Base-by-base conservation (phyloP, 2,329 filamentous ascomycete genomes). In the Chaetomiaceae sp. region DNA sequence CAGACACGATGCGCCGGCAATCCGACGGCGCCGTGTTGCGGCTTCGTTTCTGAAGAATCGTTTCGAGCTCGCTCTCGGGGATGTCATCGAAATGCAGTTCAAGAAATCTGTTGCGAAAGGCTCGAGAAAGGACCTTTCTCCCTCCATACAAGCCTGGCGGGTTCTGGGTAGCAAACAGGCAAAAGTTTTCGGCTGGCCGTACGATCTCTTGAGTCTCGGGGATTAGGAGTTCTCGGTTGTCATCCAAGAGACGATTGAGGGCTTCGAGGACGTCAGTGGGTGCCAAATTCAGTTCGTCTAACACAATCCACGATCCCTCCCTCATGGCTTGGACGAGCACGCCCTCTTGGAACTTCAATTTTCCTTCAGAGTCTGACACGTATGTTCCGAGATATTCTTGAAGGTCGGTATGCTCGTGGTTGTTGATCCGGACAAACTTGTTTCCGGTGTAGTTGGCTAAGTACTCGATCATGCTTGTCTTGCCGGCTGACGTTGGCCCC, bases 391-490 rank as follows among this genome's bases (percentile, higher is more conserved):
- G 75, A 64, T 99, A 99, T 67, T 99, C 95, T 69, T 99, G 94
- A 33, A 99, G 75, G 68, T 99, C 94, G 0, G 94, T 99, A 65
- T 99, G 94, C 66, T 99, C 95, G 70, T 99, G 94, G 62, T 99
- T 99, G 73, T 99, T 99, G 75, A 99, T 99, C 55, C 94, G 84
- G 38, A 99, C 90, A 66, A 97, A 99, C 65, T 89, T 94, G 67
- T 99, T 96, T 3, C 95, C 94, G 27, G 90, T 97, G 51, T 89
- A 87, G 65, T 95, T 94, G n/a, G 95, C 92, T 33, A 99, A 79
- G 67, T 96, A 96, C 70, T 97, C 92, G 37, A 99, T 95, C 94
- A 99, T 99, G 70, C 92, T 97, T 0, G 94, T 99, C 71, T 99
- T 99, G 59, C 94, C 94, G 11, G 92, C 89, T 5, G 95, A 99